A percentile compares a stretch with the other conserved stretches of the same genome.
These are phyloP conservation scores for Eucalyptus tenuipes DNA, from an alignment of 345 rosid genomes.

Conservation along the genomic window DNA sequence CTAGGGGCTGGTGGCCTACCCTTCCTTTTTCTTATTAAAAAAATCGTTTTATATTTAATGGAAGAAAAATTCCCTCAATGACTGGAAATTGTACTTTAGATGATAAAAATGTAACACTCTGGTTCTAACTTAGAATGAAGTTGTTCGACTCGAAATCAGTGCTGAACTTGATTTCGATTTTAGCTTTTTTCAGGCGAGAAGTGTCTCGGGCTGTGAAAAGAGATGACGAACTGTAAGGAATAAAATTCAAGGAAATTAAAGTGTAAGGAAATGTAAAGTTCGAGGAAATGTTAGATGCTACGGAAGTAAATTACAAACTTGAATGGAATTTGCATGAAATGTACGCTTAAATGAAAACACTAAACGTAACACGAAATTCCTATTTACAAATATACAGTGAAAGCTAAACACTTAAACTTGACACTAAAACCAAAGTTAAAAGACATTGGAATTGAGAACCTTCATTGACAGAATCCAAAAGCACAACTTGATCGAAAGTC, in stretches of 20 bases:
- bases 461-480: not conserved
- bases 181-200: no score
- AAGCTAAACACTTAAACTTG: not conserved
- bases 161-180: no score
- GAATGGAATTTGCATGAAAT: not conserved
- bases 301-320: not conserved
- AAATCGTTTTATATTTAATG: no score
- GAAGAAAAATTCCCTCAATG: no score
- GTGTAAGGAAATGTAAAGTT: not conserved
- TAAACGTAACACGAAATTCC: not conserved
- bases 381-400: not conserved
- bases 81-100: no score
- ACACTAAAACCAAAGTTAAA: not conserved
- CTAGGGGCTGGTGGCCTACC: no score
- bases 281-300: not conserved
- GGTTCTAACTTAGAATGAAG: no score
- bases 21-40: no score
- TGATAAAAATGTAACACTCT: no score
- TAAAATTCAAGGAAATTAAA: not conserved
- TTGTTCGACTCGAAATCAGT: no score
- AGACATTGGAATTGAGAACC: not conserved
- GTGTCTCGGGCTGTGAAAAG: not conserved
- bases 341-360: not conserved
- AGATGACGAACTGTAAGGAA: not conserved
- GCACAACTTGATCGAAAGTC: not conserved